Evolutionary conservation across 2,329 filamentous ascomycete species (phyloP).

Genomic region (Botryosphaeria dothidea): DNA sequence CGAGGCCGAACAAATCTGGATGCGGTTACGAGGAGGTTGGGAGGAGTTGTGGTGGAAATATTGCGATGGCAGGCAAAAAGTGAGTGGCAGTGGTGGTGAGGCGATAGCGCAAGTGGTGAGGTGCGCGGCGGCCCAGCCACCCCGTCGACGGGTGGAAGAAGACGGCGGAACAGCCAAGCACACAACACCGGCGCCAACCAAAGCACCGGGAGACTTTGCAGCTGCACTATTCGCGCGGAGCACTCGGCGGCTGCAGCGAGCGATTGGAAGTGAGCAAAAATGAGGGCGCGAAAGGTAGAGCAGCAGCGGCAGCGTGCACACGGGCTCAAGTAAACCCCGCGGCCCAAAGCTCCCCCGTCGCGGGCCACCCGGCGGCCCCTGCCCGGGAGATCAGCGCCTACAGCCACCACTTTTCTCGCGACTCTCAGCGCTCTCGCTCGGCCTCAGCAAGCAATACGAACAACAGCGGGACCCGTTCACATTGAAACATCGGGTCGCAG

Average conservation of each 20-base stretch:
- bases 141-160: background rate
- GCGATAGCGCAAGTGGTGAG: background rate
- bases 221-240: background rate
- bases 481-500: conserved; percentile 1
- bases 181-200: background rate
- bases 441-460: conserved; percentile 1
- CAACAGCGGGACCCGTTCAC: background rate
- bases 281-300: background rate
- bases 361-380: background rate
- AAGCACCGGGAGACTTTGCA: background rate
- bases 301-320: background rate
- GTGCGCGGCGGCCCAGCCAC: background rate
- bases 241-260: background rate
- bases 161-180: background rate
- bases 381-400: background rate
- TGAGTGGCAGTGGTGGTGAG: conserved; percentile 5
- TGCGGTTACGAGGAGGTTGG: background rate
- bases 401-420: background rate
- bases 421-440: background rate
- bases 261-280: background rate
- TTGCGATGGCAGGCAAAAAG: conserved; percentile 2
- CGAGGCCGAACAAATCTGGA: conserved; percentile 1
- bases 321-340: background rate
- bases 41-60: background rate
- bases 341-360: background rate